Evolutionary conservation across 2,329 filamentous ascomycete genomes (phyloP), one percentile per base, ranked within the genome.

Genomic region (Aspergillus luchuensis): DNA sequence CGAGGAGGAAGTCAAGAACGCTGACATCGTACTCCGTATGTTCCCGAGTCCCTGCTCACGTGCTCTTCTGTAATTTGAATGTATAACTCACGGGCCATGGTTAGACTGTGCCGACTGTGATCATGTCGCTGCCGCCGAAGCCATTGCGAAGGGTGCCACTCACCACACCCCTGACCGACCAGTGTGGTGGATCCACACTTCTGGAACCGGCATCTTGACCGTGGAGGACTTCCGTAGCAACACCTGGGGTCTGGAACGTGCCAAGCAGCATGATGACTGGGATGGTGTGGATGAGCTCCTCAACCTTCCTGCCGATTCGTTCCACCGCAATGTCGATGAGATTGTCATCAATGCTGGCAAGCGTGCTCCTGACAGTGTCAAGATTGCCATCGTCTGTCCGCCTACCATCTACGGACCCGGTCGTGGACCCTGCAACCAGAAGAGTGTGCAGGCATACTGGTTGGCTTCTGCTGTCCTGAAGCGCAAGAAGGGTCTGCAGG

Each of bases 211-310:
- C 36, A 77, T 81, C 39, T 63, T 81, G 43, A 74, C 76, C 0
- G 69, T 73, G 13, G 76, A 81, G 60, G 80, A 80, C 63, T 70
- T 76, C 43, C 72, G 75, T 13, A 70, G 72, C 21, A 68, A 69
- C 19, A 73, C 70, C 8, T 79, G 72, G 54, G 80, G 80, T 5
- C 72, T 78, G 39, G 68, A 75, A 48, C 75, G 79, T 5, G 65
- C 72, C 8, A 81, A 81, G 63, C 71, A 79, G 51, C 81, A 76
- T 67, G 74, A 82, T 57, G 80, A 83, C 67, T 78, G 78, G 74
- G 78, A 80, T 17, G 76, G 74, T 5, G 72, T 81, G 10, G 67
- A 69, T 33, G 78, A 81, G 60, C 68, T 81, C 3, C 64, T 74
- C 15, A 76, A 74, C 38, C 71, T 80, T 5, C 79, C 79, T 2